phyloP scores from a whole-genome alignment of 2,329 filamentous ascomycete species.

The Diaporthe destruens region DNA sequence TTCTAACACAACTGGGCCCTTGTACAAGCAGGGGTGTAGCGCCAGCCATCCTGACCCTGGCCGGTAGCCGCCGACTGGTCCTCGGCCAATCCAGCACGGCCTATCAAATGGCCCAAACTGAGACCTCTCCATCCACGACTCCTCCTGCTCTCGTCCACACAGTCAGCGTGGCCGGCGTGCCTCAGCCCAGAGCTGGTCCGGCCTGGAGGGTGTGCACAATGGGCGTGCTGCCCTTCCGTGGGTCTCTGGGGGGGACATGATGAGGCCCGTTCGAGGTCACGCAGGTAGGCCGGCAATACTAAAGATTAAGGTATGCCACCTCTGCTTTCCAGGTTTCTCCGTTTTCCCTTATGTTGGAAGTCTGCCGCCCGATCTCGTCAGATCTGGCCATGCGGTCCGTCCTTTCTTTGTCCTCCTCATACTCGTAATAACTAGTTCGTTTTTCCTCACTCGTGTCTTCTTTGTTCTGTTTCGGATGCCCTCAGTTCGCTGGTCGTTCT shows the following conservation, averaged over 20 bases:
- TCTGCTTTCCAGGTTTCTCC: conserved; percentile 23
- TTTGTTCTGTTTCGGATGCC: conserved; percentile 37
- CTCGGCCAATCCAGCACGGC: conserved; percentile 52
- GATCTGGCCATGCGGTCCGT: conserved; percentile 38
- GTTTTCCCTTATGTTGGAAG: conserved; percentile 36
- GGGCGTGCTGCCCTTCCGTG: conserved; percentile 25
- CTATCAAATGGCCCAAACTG: conserved; percentile 56
- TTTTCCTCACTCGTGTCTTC: conserved; percentile 25
- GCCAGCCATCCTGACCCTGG: conserved; percentile 59
- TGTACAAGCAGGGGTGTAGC: conserved; percentile 56
- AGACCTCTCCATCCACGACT: conserved; percentile 52
- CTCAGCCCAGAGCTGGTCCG: conserved; percentile 39
- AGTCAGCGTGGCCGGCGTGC: conserved; percentile 40
- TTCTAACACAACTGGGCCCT: conserved; percentile 58
- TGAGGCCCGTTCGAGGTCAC: conserved; percentile 35
- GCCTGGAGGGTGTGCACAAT: conserved; percentile 36
- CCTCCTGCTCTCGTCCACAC: conserved; percentile 46
- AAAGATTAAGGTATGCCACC: conserved; percentile 43
- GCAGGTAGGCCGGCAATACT: conserved; percentile 41
- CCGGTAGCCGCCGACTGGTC: conserved; percentile 64
- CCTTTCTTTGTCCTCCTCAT: conserved; percentile 35
- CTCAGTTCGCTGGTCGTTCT: conserved; percentile 47
- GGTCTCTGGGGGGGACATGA: conserved; percentile 33
- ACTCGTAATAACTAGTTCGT: conserved; percentile 36
- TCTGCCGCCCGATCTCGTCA: conserved; percentile 33